Base-by-base conservation (phyloP, 1,139 yeast genomes). In the Yamadazyma friedrichii region DNA sequence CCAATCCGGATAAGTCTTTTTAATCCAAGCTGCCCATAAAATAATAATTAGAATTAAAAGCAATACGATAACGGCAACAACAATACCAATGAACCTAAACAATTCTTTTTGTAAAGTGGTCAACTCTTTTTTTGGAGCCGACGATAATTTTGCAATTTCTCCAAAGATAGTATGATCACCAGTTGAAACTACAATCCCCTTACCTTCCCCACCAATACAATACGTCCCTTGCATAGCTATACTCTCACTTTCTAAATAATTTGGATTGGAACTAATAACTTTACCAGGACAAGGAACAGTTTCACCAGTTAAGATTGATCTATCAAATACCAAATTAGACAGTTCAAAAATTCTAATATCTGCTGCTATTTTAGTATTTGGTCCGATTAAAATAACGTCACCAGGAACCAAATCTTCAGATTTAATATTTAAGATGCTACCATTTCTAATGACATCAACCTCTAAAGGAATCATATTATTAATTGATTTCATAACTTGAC, bases 401-500 rank as follows among this genome's bases (percentile, higher is more conserved):
- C 69, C 69, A n/a, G 69, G 69, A 9, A 64, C 66, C 34, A 64
- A 49, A 11, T 51, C 49, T 40, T 54, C 55, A 22, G 60, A 54
- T 26, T 50, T 51, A n/a, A 60, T 35, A 2, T 37, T 35, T 3
- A 42, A 15, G 1, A 44, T 33, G 16, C 46, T 31, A 6, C 64
- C 63, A 31, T 57, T 53, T 47, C 70, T 53, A 12, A 61, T 43
- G 8, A 56, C 56, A 11, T 46, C 42, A 9, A 53, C 52, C 26
- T 68, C 72, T 5, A 60, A 52, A 2, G 80, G 78, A 25, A 76
- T 58, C 65, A 76, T 59, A 34, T 59, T 56, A 45, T 64, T 63
- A 45, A 76, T 74, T 3, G 80, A 74, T 35, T 67, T 68, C 79
- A 76, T 72, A 30, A 75, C 78, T 40, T 64, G 62, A 3, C 76